These are phyloP conservation scores for Ophiocordyceps camponoti-leonardi DNA, from an alignment of 2,329 filamentous ascomycete genomes.

Conservation along the genomic window DNA sequence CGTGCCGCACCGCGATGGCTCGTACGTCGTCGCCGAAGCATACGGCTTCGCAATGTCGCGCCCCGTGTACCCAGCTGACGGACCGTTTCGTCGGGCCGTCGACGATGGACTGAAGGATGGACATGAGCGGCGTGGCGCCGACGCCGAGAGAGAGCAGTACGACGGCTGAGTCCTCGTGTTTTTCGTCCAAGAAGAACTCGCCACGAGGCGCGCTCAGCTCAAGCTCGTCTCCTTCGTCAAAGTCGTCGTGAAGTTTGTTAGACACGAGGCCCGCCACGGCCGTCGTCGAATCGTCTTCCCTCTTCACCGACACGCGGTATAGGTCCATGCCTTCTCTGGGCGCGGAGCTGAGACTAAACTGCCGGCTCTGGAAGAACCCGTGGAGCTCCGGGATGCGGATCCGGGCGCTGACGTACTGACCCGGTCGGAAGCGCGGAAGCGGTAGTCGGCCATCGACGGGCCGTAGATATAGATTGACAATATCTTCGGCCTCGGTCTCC, in stretches of 20 bases:
- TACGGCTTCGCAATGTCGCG: slow-evolving; percentile 28
- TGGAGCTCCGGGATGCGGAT: slow-evolving; percentile 39
- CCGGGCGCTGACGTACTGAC: slow-evolving; percentile 56
- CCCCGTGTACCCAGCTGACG: slow-evolving; percentile 47
- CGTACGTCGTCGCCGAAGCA: slow-evolving; percentile 38
- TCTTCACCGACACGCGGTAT: slow-evolving; percentile 63
- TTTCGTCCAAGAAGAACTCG: slow-evolving; percentile 41
- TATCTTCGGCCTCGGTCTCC: slow-evolving; percentile 37
- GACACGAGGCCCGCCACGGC: slow-evolving; percentile 29
- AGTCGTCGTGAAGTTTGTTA: slow-evolving; percentile 31
- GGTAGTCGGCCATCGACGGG: slow-evolving; percentile 33
- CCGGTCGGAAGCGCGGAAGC: slow-evolving; percentile 47
- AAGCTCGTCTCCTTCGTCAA: slow-evolving; percentile 31
- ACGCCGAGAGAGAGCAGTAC: slow-evolving; percentile 54
- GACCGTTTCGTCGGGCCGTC: slow-evolving; percentile 17
- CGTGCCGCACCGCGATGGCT: slow-evolving; percentile 14
- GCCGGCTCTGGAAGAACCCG: slow-evolving; percentile 50
- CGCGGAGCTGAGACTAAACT: slow-evolving; percentile 57
- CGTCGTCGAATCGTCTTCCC: slow-evolving; percentile 24
- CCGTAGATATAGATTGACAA: slow-evolving; percentile 54
- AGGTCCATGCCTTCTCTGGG: slow-evolving; percentile 29
- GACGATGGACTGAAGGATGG: slow-evolving; percentile 42
- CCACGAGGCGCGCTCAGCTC: slow-evolving; percentile 38
- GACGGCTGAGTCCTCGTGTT: slow-evolving; percentile 11
- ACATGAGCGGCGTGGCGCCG: slow-evolving; percentile 47